These are phyloP conservation scores for Tinospora cordifolia DNA, from an alignment of 164 flowering plant species.

Conservation along the genomic window DNA sequence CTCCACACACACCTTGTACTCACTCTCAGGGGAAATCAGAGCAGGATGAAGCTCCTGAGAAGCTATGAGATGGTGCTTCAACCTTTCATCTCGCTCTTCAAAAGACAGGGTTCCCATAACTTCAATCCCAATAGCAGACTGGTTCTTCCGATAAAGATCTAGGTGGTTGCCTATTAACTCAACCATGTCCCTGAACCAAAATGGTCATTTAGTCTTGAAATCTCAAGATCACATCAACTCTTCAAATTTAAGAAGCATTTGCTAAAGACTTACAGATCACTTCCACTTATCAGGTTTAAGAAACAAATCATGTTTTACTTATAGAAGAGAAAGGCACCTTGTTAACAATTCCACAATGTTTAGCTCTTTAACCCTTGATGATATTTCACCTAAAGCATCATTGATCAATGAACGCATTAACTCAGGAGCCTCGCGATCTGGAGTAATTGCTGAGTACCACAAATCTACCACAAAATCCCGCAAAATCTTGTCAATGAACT, in stretches of 20 bases:
- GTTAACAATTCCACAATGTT: slow-evolving; percentile 93
- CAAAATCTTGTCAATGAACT: slow-evolving; percentile 60
- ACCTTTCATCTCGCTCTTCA: slow-evolving; percentile 92
- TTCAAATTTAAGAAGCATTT: slow-evolving; percentile 9
- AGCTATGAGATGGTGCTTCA: slow-evolving; percentile 77
- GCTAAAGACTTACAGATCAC: slow-evolving; percentile 21
- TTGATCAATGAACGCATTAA: slow-evolving; percentile 49
- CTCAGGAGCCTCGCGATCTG: slow-evolving; percentile 83
- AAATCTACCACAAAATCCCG: slow-evolving; percentile 79
- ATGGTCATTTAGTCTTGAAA: slow-evolving; percentile 10
- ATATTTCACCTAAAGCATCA: slow-evolving; percentile 82
- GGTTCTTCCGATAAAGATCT: slow-evolving; percentile 87
- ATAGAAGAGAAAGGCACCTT: slow-evolving; percentile 47
- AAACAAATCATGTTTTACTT: slow-evolving; percentile 19
- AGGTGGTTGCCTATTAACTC: slow-evolving; percentile 78
- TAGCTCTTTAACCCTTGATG: slow-evolving; percentile 68
- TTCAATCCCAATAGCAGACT: slow-evolving; percentile 75
- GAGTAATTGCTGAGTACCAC: slow-evolving; percentile 89
- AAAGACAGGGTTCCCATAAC: slow-evolving; percentile 81
- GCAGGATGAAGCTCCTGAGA: slow-evolving; percentile 98
- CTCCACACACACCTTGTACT: slow-evolving; percentile 94
- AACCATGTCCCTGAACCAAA: slow-evolving; percentile 70
- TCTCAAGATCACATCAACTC: slow-evolving; percentile 10
- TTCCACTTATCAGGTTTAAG: slow-evolving; percentile 7
- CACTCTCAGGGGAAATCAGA: slow-evolving; percentile 85